Evolutionary conservation across 345 rosid genomes (phyloP).

Genomic region (Microthlaspi erraticum): DNA sequence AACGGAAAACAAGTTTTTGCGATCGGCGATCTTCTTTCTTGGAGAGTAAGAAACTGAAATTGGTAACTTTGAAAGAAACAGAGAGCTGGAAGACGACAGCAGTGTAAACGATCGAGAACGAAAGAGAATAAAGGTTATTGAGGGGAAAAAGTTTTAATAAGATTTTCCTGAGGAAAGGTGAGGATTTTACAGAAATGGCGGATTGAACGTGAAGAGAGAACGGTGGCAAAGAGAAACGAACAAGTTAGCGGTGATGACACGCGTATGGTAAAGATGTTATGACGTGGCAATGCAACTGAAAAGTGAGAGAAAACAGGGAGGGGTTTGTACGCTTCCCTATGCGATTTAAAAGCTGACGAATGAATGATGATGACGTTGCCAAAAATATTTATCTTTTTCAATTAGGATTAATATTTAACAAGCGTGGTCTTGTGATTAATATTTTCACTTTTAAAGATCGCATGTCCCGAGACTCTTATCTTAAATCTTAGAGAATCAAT

Average conservation of each 20-base stretch:
- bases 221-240: background rate
- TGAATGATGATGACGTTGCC: too few species aligned
- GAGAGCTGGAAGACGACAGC: background rate
- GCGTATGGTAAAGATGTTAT: background rate
- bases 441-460: too few species aligned
- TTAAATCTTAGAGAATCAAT: background rate
- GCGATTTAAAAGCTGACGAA: too few species aligned
- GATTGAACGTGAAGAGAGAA: conserved; percentile 29
- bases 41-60: conserved; percentile 23
- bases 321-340: conserved; percentile 69
- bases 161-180: background rate
- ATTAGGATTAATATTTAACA: too few species aligned
- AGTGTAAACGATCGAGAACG: conserved; percentile 1
- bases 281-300: conserved; percentile 32
- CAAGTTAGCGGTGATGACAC: conserved; percentile 22
- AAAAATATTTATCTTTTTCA: too few species aligned
- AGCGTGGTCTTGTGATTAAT: too few species aligned
- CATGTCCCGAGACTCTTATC: background rate
- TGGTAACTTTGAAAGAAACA: conserved; percentile 17
- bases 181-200: conserved; percentile 33
- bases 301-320: conserved; percentile 13
- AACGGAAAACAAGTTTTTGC: background rate
- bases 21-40: conserved; percentile 20
- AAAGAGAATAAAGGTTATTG: background rate
- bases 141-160: background rate